phyloP scores from a whole-genome alignment of 495 filamentous ascomycete genomes.

The Penicillium manginii region DNA sequence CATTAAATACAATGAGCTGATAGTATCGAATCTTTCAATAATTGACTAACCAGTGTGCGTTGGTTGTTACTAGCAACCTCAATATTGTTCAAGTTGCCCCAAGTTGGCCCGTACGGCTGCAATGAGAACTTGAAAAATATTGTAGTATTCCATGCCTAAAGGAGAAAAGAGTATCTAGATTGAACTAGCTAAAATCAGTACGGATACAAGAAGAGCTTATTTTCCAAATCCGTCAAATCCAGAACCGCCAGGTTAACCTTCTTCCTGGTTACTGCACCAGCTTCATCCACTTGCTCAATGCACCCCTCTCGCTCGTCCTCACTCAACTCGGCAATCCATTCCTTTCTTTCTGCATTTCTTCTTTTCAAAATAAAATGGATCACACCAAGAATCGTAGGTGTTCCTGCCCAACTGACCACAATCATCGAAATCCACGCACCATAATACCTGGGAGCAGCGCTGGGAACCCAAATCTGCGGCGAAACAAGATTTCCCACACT shows the following conservation, averaged over 20 bases:
- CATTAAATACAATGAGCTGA: too few species aligned
- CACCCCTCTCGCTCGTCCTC: not conserved
- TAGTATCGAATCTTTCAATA: too few species aligned
- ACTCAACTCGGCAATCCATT: conserved; percentile 2
- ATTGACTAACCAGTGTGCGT: too few species aligned
- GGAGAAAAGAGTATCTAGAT: too few species aligned
- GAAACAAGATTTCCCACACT: conserved; percentile 25
- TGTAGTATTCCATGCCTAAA: too few species aligned
- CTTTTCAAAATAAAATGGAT: conserved; percentile 21
- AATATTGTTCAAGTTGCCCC: too few species aligned
- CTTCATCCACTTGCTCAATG: not conserved
- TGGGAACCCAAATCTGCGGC: conserved; percentile 29
- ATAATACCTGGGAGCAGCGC: conserved; percentile 25
- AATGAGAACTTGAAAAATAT: too few species aligned
- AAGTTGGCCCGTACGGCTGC: too few species aligned
- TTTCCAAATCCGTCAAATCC: not conserved
- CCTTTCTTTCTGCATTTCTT: conserved; percentile 19
- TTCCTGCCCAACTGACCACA: conserved; percentile 28
- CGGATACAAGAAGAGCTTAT: not conserved
- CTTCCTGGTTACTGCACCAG: not conserved
- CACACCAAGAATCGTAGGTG: conserved; percentile 21
- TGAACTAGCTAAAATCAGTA: too few species aligned
- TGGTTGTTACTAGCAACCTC: too few species aligned
- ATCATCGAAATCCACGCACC: conserved; percentile 30
- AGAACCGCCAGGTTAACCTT: not conserved